Evolutionary conservation across 2,329 filamentous ascomycete species (phyloP), one percentile per base, ranked within the genome.

Genomic region (Clarireedia hainanense): DNA sequence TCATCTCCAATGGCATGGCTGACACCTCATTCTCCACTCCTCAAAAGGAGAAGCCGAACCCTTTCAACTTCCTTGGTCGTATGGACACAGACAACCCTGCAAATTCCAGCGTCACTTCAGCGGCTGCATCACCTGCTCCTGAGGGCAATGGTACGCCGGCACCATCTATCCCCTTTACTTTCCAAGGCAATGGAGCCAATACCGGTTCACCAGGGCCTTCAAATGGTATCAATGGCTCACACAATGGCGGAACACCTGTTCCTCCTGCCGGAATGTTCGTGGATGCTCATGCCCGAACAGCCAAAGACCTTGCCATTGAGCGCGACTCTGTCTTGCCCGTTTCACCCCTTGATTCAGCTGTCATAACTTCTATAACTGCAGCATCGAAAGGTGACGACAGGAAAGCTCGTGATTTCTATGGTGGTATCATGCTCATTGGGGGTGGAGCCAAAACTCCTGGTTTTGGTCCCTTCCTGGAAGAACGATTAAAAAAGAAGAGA

Each of bases 351-450:
- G 92, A 97, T 69, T 81, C 86, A 59, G 92, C 94, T 5, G 95
- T 99, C 65, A 80, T 96, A 58, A 91, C 88, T 15, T 91, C 86
- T 49, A 95, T 97, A 66, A 81, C 88, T 48, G 88, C 96, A 70
- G 94, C 90, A 6, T 86, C 90, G 52, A 87, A 86, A 60, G 86
- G 86, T 56, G 92, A 97, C 68, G 91, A 97, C 62, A 92, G 94
- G 74, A 95, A 95, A 72, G 84, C 92, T 60, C 86, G 89, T 52
- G 94, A 99, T 68, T 88, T 96, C 67, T 79, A 95, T 34, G 88
- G 89, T 39, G 88, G 88, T 47, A 92, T 96, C 73, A 94, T 96
- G 87, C 83, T 95, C 1, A 84, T 95, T 52, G 91, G 91, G 48
- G 91, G 91, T 30, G 90, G 89, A 2, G 84, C 88, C 61, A 89